These are phyloP conservation scores for Paraphaeosphaeria minitans DNA, from an alignment of 2,329 filamentous ascomycete genomes.

Conservation along the genomic window DNA sequence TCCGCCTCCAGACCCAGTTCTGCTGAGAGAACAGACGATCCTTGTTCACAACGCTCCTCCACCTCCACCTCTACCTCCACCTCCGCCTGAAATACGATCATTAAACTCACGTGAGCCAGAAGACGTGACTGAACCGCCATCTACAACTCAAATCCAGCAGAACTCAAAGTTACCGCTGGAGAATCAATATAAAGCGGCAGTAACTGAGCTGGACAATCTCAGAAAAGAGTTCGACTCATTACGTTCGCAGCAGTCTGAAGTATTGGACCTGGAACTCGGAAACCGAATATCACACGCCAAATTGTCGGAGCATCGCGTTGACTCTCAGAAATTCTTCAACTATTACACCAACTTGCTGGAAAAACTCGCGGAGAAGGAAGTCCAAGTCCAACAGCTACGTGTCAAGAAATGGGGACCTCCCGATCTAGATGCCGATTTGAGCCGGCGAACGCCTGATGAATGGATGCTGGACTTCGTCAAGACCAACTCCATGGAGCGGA, in stretches of 20 bases:
- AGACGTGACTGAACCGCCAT: too few relatives aligned
- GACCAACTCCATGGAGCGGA: not conserved
- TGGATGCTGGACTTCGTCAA: not conserved
- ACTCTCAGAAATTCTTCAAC: not conserved
- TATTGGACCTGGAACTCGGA: constrained; percentile 3
- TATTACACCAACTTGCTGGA: constrained; percentile 11
- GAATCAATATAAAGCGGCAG: constrained; percentile 3
- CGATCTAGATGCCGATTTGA: not conserved
- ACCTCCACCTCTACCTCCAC: constrained; percentile 6
- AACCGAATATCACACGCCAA: not conserved
- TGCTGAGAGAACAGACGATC: not conserved
- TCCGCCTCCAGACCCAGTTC: not conserved
- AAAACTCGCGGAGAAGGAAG: constrained; percentile 11
- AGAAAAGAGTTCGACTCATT: constrained; percentile 15
- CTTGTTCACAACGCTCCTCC: constrained; percentile 3
- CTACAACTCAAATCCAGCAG: not conserved
- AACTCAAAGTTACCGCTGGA: not conserved
- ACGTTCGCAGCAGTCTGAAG: constrained; percentile 7
- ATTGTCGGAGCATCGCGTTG: not conserved
- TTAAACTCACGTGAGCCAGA: not conserved
- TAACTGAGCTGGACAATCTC: constrained; percentile 9
- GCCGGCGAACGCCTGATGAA: constrained; percentile 9
- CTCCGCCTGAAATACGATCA: not conserved
- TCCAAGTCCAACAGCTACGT: constrained; percentile 13
- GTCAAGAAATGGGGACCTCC: not conserved